Base-by-base conservation (phyloP, 1,284 basidiomycete genomes). In the Sanghuangporus baumii region DNA sequence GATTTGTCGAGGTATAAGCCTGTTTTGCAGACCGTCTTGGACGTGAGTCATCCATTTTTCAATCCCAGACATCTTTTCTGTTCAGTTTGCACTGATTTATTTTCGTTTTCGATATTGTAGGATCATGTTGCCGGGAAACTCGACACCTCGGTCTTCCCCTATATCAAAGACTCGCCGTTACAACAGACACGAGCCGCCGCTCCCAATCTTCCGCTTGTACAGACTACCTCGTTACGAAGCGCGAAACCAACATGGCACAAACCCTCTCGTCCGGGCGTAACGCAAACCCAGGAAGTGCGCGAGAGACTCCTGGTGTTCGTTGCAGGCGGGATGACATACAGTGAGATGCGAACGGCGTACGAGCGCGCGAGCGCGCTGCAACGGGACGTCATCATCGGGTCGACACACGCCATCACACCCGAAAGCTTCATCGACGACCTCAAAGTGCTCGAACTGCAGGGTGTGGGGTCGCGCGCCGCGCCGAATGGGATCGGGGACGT, bases 1-100 rank as follows among this genome's bases (percentile, higher is more conserved):
- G 96, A 98, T 67, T 83, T 99, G 47, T 98, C 96, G 37, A 84
- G 97, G 57, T 99, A 88, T 76, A 96, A 93, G 71, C 97, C 97
- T 4, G 76, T 91, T 2, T 76, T 99, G 47, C 88, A 87, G 68
- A 85, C 88, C 5, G 85, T 99, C 69, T 76, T 96, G n/a, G 91
- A 95, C 78, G 91, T 89, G 70, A 31, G 72, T 70, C 7, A 7
- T 36, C 18, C 37, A 6, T 43, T 46, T 47, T 47, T 38, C 18
- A 23, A 7, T 47, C 2, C 37, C 7, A 5, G 2, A 9, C 26
- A 9, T 51, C 26, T 26, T 6, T 11, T n/a, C 14, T 26, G 16
- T 26, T 51, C 3, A 51, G 5, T 26, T n/a, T 46, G 43, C 20
- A 48, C 74, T 34, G 73, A 71, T 66, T 72, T 63, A 31, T 62